Evolutionary conservation across 257 asterid genomes (phyloP).

Genomic region (Catharanthus roseus): DNA sequence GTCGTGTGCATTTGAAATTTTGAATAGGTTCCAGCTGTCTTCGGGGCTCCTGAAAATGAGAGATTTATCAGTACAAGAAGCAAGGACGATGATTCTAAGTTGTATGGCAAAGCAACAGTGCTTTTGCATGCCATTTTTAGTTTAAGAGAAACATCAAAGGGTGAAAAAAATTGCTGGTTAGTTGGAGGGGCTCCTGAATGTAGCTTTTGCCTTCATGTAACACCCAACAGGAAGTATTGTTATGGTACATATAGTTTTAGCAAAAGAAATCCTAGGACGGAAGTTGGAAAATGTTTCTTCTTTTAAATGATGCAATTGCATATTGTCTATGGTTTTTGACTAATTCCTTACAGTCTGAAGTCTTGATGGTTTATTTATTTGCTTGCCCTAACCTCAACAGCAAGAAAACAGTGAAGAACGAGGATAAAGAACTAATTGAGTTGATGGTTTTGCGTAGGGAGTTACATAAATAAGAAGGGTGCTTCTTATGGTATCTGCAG

Average conservation of each 20-base stretch:
- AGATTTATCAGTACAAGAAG: not conserved
- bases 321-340: not conserved
- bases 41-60: not conserved
- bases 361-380: not conserved
- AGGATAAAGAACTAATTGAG: too few relatives aligned
- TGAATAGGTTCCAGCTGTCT: not conserved
- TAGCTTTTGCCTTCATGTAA: not conserved
- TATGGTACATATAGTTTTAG: constrained; percentile 2
- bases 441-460: too few relatives aligned
- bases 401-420: too few relatives aligned
- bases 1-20: not conserved
- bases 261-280: not conserved
- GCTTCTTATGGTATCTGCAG: too few relatives aligned
- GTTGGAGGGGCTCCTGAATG: not conserved
- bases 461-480: too few relatives aligned
- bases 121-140: not conserved
- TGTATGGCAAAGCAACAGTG: not conserved
- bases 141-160: not conserved
- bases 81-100: not conserved
- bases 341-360: not conserved
- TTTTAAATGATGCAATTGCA: not conserved
- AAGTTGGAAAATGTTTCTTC: not conserved
- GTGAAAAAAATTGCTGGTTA: not conserved
- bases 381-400: not conserved
- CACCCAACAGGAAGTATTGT: not conserved